phyloP scores from a whole-genome alignment of 257 asterid species.

The Forsythia suspensa region DNA sequence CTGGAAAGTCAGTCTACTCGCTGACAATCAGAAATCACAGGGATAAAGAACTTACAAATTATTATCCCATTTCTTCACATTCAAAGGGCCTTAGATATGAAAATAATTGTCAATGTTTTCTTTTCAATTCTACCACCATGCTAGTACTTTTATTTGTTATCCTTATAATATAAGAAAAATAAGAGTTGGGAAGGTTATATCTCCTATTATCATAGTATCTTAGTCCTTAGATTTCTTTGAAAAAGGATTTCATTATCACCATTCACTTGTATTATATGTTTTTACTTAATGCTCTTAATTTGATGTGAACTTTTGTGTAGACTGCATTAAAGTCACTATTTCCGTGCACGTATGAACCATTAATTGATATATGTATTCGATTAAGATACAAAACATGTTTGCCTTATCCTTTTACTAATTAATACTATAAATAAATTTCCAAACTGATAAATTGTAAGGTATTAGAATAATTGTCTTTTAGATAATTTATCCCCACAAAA shows the following conservation, averaged over 20 bases:
- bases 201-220: not conserved
- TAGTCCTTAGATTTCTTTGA: slow-evolving; percentile 2
- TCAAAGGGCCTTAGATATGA: not conserved
- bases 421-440: not conserved
- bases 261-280: slow-evolving; percentile 7
- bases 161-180: not conserved
- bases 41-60: not conserved
- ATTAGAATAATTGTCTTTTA: not conserved
- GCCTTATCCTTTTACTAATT: not conserved
- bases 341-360: not conserved
- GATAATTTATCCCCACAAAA: not conserved
- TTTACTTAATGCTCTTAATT: not conserved
- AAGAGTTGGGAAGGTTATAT: too few relatives aligned
- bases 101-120: not conserved
- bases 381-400: not conserved
- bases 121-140: not conserved
- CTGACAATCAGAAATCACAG: not conserved
- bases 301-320: not conserved
- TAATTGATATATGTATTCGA: not conserved
- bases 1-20: not conserved
- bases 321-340: not conserved
- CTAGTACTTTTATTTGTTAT: not conserved
- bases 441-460: not conserved
- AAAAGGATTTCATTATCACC: not conserved
- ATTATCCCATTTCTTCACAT: not conserved